Evolutionary conservation across 192 early-diverging fungal species (phyloP), one percentile per base, ranked within the genome.

Genomic region (Rhizophagus clarus): DNA sequence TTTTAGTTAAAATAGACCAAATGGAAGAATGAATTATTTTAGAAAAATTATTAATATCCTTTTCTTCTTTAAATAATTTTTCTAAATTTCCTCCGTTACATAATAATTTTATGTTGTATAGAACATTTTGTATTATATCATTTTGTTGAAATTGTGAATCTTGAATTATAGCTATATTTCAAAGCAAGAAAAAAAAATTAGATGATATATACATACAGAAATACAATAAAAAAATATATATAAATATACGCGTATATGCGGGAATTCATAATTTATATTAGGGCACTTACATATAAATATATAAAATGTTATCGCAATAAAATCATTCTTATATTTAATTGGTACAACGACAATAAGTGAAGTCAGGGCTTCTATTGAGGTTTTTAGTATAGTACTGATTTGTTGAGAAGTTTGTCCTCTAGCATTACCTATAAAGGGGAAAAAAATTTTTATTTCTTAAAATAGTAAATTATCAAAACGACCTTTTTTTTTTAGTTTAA

Each of bases 221-320:
- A 42, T 10, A 42, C 1, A 42, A 37, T 3, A 5, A 37, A 37
- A 37, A 37, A 37, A 37, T 5, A 37, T 37, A 37, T 37, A 37
- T 37, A 37, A 2, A 5, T 37, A 37, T n/a, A n/a, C n/a, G n/a
- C n/a, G n/a, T n/a, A n/a, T n/a, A n/a, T n/a, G n/a, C n/a, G n/a
- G n/a, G n/a, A n/a, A n/a, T n/a, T n/a, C n/a, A n/a, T n/a, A n/a
- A n/a, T n/a, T n/a, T 37, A 37, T 37, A 37, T 37, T 42, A 40
- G 2, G 29, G 7, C 5, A 79, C 82, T 72, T 80, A 87, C 88
- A 84, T 29, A 84, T 61, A 15, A 84, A 88, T 22, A 88, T 81
- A 79, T 88, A 84, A n/a, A 88, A 82, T n/a, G 84, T 82, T 17
- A 90, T 85, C 3, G 89, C 84, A 15, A 86, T 78, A 24, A 89